Evolutionary conservation across 2,329 filamentous ascomycete genomes (phyloP), one percentile per base, ranked within the genome.

Genomic region (Epichloe aotearoae): DNA sequence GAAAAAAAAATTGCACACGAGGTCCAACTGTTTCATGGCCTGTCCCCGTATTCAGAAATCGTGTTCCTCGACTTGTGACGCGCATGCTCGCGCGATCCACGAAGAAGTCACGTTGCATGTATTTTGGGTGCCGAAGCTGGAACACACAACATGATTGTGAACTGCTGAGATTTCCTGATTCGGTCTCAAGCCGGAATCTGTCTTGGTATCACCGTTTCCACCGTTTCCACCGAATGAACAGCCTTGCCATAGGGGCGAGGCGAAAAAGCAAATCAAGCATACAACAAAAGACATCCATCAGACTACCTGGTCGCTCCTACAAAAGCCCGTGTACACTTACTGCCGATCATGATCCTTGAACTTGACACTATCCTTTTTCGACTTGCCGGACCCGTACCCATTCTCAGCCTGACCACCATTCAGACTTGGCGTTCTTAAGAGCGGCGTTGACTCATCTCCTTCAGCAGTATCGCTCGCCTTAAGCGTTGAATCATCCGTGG

Each of bases 401-500:
- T 48, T 51, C 20, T 44, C 52, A 6, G 51, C 50, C 33, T 48
- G 54, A 12, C 48, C 49, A 6, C 50, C 50, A 39, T 54, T 54
- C 17, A 40, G 3, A 23, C 36, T 43, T 10, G 23, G 30, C 26
- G 39, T 33, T 34, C 30, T 46, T 40, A 58, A 45, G 6, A 58
- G 52, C 12, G 57, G 57, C 17, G 54, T 54, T 33, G 48, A 48
- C 43, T 58, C 56, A 17, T 50, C 47, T 19, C 51, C 46, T 11
- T 52, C 46, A 2, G 30, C 26, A 10, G 43, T 17, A 20, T 47
- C 36, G 23, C 38, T 15, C 17, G 14, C 39, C 23, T 43, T 49
- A 17, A 17, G n/a, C 39, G 38, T 17, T 8, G 44, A 37, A 8
- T 51, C 54, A 26, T 57, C 52, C 12, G 43, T 12, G 7, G 45